Percentiles rank a stretch among this genome's conserved stretches.
Conservation (phyloP, 495 filamentous ascomycete genomes). For the Penicillium odoratum region DNA sequence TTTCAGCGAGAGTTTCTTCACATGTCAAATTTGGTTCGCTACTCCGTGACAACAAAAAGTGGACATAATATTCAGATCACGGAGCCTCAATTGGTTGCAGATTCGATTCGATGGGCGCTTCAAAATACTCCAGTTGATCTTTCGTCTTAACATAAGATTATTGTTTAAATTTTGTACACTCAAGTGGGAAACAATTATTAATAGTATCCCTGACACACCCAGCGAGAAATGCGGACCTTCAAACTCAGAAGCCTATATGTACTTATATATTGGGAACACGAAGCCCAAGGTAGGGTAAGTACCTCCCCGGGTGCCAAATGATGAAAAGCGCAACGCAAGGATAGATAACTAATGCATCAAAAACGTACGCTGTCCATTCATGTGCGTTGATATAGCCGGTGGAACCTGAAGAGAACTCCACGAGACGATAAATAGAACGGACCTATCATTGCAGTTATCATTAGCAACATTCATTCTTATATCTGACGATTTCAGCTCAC, state of each 20-base stretch:
- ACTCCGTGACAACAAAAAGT: slow-evolving; percentile 4
- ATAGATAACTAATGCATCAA: slow-evolving; percentile 60
- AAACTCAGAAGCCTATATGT: not conserved
- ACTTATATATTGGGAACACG: slow-evolving; percentile 13
- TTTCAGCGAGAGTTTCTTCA: slow-evolving; percentile 8
- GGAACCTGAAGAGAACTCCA: slow-evolving; percentile 60
- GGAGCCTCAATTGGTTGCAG: slow-evolving; percentile 6
- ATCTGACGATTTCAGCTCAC: slow-evolving; percentile 26
- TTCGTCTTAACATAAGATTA: not conserved
- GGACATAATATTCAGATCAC: slow-evolving; percentile 13
- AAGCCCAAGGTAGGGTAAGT: slow-evolving; percentile 44
- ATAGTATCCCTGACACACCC: too few relatives aligned
- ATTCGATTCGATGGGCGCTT: slow-evolving; percentile 11
- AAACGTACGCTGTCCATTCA: slow-evolving; percentile 62
- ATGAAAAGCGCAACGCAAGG: slow-evolving; percentile 49
- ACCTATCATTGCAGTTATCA: slow-evolving; percentile 32
- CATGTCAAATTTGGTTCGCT: slow-evolving; percentile 4
- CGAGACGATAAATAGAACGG: slow-evolving; percentile 59
- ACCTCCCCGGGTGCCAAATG: slow-evolving; percentile 48
- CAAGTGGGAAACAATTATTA: too few relatives aligned
- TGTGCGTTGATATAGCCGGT: slow-evolving; percentile 51
- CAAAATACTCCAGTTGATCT: not conserved
- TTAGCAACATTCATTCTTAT: not conserved
- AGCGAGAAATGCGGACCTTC: not conserved
- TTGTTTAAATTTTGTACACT: too few relatives aligned